phyloP scores from a whole-genome alignment of 1,284 basidiomycete species.

The Marasmius sp. region DNA sequence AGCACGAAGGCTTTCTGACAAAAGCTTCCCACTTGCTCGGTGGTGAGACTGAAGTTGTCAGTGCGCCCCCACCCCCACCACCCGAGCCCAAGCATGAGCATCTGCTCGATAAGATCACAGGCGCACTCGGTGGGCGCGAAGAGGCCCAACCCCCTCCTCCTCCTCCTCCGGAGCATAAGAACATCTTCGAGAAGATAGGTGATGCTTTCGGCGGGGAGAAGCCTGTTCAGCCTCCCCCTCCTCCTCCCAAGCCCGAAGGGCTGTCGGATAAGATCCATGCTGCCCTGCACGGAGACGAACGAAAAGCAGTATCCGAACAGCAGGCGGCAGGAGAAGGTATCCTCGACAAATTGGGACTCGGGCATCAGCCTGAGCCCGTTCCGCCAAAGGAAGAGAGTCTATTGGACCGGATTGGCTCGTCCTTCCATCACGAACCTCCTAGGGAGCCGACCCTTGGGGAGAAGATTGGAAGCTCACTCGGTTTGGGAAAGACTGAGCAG shows the following conservation, averaged over 20 bases:
- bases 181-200: slow-evolving; percentile 8
- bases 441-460: slow-evolving; percentile 22
- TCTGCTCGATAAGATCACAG: slow-evolving; percentile 23
- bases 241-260: not conserved
- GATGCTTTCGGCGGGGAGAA: slow-evolving; percentile 5
- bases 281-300: not conserved
- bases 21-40: slow-evolving; percentile 5
- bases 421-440: slow-evolving; percentile 15
- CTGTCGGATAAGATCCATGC: not conserved
- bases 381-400: slow-evolving; percentile 8
- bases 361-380: slow-evolving; percentile 1
- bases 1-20: slow-evolving; percentile 5
- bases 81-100: slow-evolving; percentile 18
- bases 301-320: not conserved
- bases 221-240: not conserved
- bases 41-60: not conserved
- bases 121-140: slow-evolving; percentile 10
- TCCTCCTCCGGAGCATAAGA: slow-evolving; percentile 8
- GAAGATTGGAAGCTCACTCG: slow-evolving; percentile 13
- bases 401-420: slow-evolving; percentile 10
- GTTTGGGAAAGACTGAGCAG: not conserved
- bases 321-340: not conserved
- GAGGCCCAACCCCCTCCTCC: slow-evolving; percentile 1
- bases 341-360: not conserved
- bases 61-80: slow-evolving; percentile 13